These are phyloP conservation scores for Wickerhamiella domercqiae DNA, from an alignment of 805 yeast species.

Conservation along the genomic window DNA sequence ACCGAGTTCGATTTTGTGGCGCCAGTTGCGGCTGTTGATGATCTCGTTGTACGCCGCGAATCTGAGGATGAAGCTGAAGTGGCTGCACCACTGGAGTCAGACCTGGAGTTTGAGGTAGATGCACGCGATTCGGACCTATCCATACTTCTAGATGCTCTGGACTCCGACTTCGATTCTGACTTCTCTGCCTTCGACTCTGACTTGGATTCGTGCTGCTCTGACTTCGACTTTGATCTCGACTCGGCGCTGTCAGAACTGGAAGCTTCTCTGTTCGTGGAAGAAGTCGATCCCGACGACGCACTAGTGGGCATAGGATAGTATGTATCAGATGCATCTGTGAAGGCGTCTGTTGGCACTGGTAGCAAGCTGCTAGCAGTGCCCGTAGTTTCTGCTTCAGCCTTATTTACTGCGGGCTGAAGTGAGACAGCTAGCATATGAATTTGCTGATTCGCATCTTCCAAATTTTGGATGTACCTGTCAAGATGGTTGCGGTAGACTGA, in stretches of 20 bases:
- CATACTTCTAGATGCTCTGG: conserved; percentile 4
- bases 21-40: too few species aligned
- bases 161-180: conserved; percentile 3
- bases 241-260: conserved; percentile 7
- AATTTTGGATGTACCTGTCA: conserved; percentile 8
- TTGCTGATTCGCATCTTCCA: conserved; percentile 7
- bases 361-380: conserved; percentile 1
- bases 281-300: conserved; percentile 1
- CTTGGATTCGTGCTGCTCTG: conserved; percentile 8
- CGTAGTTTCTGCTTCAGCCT: background rate
- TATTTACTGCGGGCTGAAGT: background rate
- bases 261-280: conserved; percentile 5
- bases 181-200: conserved; percentile 9
- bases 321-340: background rate
- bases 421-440: conserved; percentile 3
- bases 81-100: background rate
- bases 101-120: background rate
- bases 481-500: conserved; percentile 11
- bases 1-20: too few species aligned
- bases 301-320: background rate
- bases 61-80: too few species aligned
- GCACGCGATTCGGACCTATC: conserved; percentile 4
- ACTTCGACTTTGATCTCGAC: conserved; percentile 7
- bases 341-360: conserved; percentile 1
- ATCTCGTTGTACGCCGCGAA: too few species aligned